Percentiles rank a stretch among this genome's conserved stretches.
Conservation (phyloP, 305 asterid genomes). For the Caryopteris hybrid region DNA sequence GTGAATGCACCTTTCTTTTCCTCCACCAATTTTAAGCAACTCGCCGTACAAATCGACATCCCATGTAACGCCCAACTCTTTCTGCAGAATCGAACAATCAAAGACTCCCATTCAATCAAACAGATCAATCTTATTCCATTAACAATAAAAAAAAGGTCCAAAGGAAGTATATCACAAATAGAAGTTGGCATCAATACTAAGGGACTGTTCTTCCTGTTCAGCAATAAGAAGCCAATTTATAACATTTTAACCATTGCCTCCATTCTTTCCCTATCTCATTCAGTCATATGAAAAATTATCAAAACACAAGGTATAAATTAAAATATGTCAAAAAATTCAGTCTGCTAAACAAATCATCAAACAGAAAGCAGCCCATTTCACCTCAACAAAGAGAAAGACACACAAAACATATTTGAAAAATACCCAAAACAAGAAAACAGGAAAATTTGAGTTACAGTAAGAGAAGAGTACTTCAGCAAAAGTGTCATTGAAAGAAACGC, state of each 20-base stretch:
- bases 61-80: slow-evolving; percentile 88
- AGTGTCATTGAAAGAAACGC: slow-evolving; percentile 89
- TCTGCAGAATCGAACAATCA: slow-evolving; percentile 38
- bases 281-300: not conserved
- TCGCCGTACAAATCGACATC: slow-evolving; percentile 92
- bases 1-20: slow-evolving; percentile 74
- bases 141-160: not conserved
- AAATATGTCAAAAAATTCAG: not conserved
- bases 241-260: not conserved
- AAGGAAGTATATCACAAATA: not conserved
- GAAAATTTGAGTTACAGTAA: not conserved
- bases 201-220: too few relatives aligned
- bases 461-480: slow-evolving; percentile 60
- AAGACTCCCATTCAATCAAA: not conserved
- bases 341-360: not conserved
- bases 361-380: slow-evolving; percentile 6
- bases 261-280: not conserved
- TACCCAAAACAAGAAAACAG: too few relatives aligned
- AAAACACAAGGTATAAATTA: not conserved
- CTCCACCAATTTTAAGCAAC: slow-evolving; percentile 93
- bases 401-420: too few relatives aligned
- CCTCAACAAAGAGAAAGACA: not conserved
- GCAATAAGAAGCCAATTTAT: not conserved
- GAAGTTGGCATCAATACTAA: not conserved
- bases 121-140: not conserved